phyloP scores from a whole-genome alignment of 2,329 filamentous ascomycete species.

The Stachybotrys elegans region DNA sequence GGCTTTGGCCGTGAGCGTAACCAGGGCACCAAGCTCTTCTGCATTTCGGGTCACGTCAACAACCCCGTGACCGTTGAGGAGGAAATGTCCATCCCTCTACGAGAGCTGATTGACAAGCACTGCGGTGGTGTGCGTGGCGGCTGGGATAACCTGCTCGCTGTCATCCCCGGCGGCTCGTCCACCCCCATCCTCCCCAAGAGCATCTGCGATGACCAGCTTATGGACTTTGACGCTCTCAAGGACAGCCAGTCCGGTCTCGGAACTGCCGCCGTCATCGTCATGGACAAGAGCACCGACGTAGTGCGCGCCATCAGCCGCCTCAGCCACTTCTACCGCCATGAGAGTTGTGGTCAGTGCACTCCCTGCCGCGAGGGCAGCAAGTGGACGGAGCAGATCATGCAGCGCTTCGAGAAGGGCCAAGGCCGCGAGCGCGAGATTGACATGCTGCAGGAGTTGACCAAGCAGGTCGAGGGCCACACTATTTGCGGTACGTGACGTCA shows the following conservation, averaged over 20 bases:
- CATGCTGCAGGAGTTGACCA: conserved; percentile 98
- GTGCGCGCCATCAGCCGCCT: conserved; percentile 90
- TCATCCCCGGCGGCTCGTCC: conserved; percentile 95
- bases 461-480: conserved; percentile 98
- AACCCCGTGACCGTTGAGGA: conserved; percentile 97
- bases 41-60: conserved; percentile 98
- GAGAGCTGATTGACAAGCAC: conserved; percentile 96
- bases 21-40: conserved; percentile 95
- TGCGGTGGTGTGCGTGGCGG: conserved; percentile 94
- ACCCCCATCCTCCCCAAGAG: conserved; percentile 90
- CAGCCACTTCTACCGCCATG: conserved; percentile 96
- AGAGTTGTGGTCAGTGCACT: conserved; percentile 97
- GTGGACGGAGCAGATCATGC: conserved; percentile 99
- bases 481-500: conserved; percentile 71
- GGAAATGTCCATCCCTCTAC: conserved; percentile 96
- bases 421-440: conserved; percentile 91
- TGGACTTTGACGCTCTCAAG: conserved; percentile 99
- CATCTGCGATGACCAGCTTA: conserved; percentile 90
- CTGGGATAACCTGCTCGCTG: conserved; percentile 93
- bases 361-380: conserved; percentile 99
- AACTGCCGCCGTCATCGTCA: conserved; percentile 96
- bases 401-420: conserved; percentile 87
- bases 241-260: conserved; percentile 96
- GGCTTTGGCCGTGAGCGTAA: conserved; percentile 93
- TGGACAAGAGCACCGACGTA: conserved; percentile 97